These are phyloP conservation scores for Xylaria bambusicola DNA, from an alignment of 495 filamentous ascomycete species.

Conservation along the genomic window DNA sequence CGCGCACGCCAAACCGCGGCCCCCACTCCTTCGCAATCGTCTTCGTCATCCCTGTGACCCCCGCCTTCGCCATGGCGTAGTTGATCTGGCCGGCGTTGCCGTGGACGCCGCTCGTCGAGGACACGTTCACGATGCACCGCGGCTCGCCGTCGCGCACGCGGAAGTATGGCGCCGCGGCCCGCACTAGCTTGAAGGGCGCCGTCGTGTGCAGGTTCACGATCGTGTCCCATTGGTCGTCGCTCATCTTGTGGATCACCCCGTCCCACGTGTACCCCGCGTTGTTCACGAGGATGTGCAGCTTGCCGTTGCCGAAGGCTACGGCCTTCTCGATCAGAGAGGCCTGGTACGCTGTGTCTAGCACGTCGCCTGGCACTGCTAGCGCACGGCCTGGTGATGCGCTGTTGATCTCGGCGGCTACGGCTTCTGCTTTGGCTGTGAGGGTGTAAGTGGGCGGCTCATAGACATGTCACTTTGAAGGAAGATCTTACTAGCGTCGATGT, in stretches of 20 bases:
- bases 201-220: constrained; percentile 80
- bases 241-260: constrained; percentile 89
- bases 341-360: constrained; percentile 68
- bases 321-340: constrained; percentile 67
- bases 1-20: constrained; percentile 76
- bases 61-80: constrained; percentile 82
- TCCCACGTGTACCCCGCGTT: constrained; percentile 91
- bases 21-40: constrained; percentile 94
- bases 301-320: constrained; percentile 78
- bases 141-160: constrained; percentile 79
- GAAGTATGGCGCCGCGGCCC: constrained; percentile 81
- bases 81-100: constrained; percentile 87
- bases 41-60: constrained; percentile 75
- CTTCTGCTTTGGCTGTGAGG: constrained; percentile 56
- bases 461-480: constrained; percentile 23
- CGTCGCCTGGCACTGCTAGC: constrained; percentile 70
- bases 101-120: constrained; percentile 74
- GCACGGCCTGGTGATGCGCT: constrained; percentile 60
- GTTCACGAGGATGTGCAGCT: constrained; percentile 87
- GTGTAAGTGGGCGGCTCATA: constrained; percentile 20
- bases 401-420: constrained; percentile 66
- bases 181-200: constrained; percentile 78
- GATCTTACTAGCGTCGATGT: constrained; percentile 69
- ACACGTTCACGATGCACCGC: constrained; percentile 79
- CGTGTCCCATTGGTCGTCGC: constrained; percentile 87